Conservation (phyloP, 768 basidiomycete species). For the Dioszegia aurantiaca region DNA sequence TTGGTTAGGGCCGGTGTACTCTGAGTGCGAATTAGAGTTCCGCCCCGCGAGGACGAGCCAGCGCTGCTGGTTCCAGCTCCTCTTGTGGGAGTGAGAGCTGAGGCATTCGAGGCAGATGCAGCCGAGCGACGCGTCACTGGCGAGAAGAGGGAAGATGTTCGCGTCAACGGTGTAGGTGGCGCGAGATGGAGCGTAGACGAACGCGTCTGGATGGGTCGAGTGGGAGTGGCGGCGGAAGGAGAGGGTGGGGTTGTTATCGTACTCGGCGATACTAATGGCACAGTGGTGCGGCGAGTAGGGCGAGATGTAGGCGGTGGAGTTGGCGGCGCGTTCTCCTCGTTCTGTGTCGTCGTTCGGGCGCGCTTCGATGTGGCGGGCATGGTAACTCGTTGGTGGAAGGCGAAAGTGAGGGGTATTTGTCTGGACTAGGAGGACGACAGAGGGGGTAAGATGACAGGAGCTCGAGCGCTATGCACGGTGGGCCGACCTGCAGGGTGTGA, state of each 20-base stretch:
- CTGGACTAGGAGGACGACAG: no score
- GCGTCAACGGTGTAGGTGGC: conserved; percentile 23
- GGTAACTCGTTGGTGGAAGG: conserved; percentile 3
- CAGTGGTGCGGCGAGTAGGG: conserved; percentile 7
- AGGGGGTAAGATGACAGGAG: no score
- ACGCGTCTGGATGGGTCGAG: conserved; percentile 31
- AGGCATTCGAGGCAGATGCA: background rate
- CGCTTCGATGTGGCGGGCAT: conserved; percentile 17
- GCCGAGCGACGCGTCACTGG: conserved; percentile 24
- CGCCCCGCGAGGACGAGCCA: conserved; percentile 11
- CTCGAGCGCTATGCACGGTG: background rate
- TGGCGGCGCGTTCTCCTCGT: conserved; percentile 16
- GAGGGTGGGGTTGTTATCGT: conserved; percentile 15
- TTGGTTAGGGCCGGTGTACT: conserved; percentile 27
- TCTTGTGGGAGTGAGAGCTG: conserved; percentile 2
- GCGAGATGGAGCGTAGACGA: conserved; percentile 26
- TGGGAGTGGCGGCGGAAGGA: conserved; percentile 11
- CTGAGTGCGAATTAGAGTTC: conserved; percentile 34
- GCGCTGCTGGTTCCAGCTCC: conserved; percentile 6
- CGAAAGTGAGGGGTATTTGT: background rate
- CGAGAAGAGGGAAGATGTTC: conserved; percentile 31
- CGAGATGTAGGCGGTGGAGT: conserved; percentile 19
- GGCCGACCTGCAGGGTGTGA: no score
- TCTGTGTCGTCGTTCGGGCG: conserved; percentile 16
- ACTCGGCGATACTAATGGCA: conserved; percentile 10